These are phyloP conservation scores for Beauveria varroae DNA, from an alignment of 2,329 filamentous ascomycete genomes.

Conservation along the genomic window DNA sequence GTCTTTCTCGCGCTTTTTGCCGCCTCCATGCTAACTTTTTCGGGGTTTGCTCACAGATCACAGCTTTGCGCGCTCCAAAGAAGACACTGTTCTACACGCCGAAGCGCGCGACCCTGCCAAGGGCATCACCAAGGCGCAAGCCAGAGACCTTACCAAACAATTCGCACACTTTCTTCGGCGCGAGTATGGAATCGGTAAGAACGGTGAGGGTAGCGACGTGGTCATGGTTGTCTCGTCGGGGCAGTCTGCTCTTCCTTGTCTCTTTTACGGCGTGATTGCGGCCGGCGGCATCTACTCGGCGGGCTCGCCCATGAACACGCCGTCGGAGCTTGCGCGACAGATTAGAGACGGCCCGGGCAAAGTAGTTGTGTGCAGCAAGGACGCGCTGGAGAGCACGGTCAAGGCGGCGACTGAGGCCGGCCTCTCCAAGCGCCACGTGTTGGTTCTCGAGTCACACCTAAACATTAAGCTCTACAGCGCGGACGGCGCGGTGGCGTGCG, in stretches of 20 bases:
- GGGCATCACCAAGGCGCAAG: conserved; percentile 43
- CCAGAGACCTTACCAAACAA: conserved; percentile 40
- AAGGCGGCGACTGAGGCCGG: conserved; percentile 41
- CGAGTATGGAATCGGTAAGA: conserved; percentile 42
- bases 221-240: conserved; percentile 50
- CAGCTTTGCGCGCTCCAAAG: conserved; percentile 24
- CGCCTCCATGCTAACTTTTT: background rate
- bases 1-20: background rate
- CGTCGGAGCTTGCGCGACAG: conserved; percentile 42
- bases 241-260: conserved; percentile 43
- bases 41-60: conserved; percentile 22
- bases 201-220: conserved; percentile 42
- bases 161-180: conserved; percentile 48
- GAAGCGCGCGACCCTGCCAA: conserved; percentile 50
- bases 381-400: conserved; percentile 37
- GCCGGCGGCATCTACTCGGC: conserved; percentile 53
- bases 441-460: conserved; percentile 39
- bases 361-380: conserved; percentile 38
- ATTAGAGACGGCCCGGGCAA: conserved; percentile 27
- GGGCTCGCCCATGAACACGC: conserved; percentile 42
- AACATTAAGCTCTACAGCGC: conserved; percentile 20
- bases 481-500: conserved; percentile 18
- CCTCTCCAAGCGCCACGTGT: conserved; percentile 36
- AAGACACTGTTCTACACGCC: conserved; percentile 46
- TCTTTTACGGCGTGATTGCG: conserved; percentile 50